phyloP scores from a whole-genome alignment of 2,329 filamentous ascomycete genomes.

The Sphaceloma murrayae region DNA sequence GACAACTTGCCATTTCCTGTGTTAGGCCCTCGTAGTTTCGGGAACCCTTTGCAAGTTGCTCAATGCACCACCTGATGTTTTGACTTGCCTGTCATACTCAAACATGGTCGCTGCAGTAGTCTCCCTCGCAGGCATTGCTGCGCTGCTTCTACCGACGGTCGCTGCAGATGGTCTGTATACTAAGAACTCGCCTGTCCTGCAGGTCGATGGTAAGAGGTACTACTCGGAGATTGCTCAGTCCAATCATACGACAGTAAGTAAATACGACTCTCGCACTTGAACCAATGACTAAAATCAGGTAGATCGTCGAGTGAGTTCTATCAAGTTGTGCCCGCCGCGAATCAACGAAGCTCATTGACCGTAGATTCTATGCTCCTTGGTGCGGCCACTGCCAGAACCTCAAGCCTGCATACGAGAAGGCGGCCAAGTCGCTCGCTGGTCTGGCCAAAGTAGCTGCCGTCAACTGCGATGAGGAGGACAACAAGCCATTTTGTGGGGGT shows the following conservation, averaged over 20 bases:
- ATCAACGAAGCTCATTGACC: slow-evolving; percentile 19
- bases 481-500: slow-evolving; percentile 75
- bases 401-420: slow-evolving; percentile 92
- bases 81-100: not conserved
- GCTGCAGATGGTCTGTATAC: slow-evolving; percentile 64
- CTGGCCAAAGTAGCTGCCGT: slow-evolving; percentile 90
- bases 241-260: slow-evolving; percentile 77
- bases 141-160: slow-evolving; percentile 56
- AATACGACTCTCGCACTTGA: not conserved
- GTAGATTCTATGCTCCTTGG: slow-evolving; percentile 85
- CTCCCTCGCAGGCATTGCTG: slow-evolving; percentile 42
- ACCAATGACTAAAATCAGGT: not conserved
- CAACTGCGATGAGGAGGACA: slow-evolving; percentile 87
- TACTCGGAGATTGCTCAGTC: slow-evolving; percentile 75
- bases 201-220: slow-evolving; percentile 70
- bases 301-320: slow-evolving; percentile 34
- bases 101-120: slow-evolving; percentile 18
- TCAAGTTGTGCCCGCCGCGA: not conserved
- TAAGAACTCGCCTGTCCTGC: slow-evolving; percentile 78
- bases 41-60: not conserved
- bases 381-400: slow-evolving; percentile 96
- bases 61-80: not conserved
- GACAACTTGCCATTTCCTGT: slow-evolving; percentile 21
- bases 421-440: slow-evolving; percentile 77
- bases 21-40: no score